These are phyloP conservation scores for Rhipidocladum racemiflorum DNA, from an alignment of 176 grass and related monocot species.

Conservation along the genomic window DNA sequence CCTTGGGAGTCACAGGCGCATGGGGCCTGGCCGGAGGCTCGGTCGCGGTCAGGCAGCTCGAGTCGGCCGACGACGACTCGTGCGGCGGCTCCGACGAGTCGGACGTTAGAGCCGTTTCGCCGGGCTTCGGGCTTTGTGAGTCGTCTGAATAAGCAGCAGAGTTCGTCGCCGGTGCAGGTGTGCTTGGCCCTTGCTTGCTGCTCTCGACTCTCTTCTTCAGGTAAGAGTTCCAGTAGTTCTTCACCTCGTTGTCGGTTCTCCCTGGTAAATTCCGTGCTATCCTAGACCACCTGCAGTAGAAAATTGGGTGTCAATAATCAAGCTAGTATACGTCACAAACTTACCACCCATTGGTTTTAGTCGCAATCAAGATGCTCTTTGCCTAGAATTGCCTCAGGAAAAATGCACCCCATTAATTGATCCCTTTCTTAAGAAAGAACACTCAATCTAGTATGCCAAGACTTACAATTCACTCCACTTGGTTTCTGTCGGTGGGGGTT, in stretches of 20 bases:
- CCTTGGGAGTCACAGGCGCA: slow-evolving; percentile 52
- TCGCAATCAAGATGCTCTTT: neutral
- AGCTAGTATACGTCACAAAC: neutral
- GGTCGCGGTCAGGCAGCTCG: slow-evolving; percentile 51
- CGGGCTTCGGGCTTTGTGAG: neutral
- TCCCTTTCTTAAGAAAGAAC: too few species aligned
- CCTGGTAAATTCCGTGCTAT: slow-evolving; percentile 82
- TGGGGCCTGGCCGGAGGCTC: neutral
- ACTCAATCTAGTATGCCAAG: neutral
- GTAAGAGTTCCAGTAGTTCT: slow-evolving; percentile 98
- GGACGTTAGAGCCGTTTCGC: slow-evolving; percentile 26
- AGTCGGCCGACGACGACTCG: slow-evolving; percentile 56
- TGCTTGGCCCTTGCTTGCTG: slow-evolving; percentile 6
- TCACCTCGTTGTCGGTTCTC: slow-evolving; percentile 93
- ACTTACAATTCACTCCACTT: slow-evolving; percentile 8
- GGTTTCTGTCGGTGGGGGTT: slow-evolving; percentile 54
- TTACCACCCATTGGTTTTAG: too few species aligned
- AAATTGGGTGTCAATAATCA: slow-evolving; percentile 13
- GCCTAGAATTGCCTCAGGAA: too few species aligned
- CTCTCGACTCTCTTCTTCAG: slow-evolving; percentile 75
- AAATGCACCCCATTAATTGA: too few species aligned
- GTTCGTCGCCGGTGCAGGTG: slow-evolving; percentile 23
- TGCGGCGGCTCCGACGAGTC: slow-evolving; percentile 48
- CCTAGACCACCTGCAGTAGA: slow-evolving; percentile 67
- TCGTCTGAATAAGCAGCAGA: slow-evolving; percentile 27